Evolutionary conservation across 2,329 filamentous ascomycete genomes (phyloP), one percentile per base, ranked within the genome.

Genomic region (Verticillium zaregamsianum): DNA sequence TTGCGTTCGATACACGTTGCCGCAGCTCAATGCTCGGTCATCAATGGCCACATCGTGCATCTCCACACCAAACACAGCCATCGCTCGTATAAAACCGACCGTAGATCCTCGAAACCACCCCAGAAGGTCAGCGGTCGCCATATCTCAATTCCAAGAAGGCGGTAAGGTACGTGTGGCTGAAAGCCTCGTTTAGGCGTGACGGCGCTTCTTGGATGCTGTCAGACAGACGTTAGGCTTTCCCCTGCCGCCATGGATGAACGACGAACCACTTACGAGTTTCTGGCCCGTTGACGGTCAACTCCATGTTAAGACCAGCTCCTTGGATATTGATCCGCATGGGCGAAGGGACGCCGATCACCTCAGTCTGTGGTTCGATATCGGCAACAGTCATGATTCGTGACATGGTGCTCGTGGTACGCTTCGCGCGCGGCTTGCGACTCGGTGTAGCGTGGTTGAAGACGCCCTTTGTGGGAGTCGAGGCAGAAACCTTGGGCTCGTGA

Each of bases 121-220:
- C 28, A 6, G 28, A 28, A 28, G 4, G 28, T 28, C 28, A 28
- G 4, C 1, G 3, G 4, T 28, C 28, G 28, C 28, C 28, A 5
- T 5, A 4, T 28, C 37, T 39, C 37, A 12, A 17, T 5, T 39
- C 37, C 11, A 2, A 14, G 5, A 5, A 28, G 5, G 28, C 5
- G 28, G 14, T 35, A 35, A 7, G 33, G 11, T 35, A 14, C 8
- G 45, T 5, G 45, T 23, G 5, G 45, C 9, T 20, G 28, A 28
- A 6, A 28, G 28, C 28, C 28, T 4, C 28, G 5, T 23, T 58
- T 11, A 58, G 57, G 31, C 5, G 20, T 9, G 11, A 14, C 57
- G 57, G 31, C 57, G 57, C 25, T 58, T 58, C 57, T 58, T 58
- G 37, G 33, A 45, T 11, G 57, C 57, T 58, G 25, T 23, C 45